Conservation (phyloP, 1,284 basidiomycete genomes). For the Irpex sp. region DNA sequence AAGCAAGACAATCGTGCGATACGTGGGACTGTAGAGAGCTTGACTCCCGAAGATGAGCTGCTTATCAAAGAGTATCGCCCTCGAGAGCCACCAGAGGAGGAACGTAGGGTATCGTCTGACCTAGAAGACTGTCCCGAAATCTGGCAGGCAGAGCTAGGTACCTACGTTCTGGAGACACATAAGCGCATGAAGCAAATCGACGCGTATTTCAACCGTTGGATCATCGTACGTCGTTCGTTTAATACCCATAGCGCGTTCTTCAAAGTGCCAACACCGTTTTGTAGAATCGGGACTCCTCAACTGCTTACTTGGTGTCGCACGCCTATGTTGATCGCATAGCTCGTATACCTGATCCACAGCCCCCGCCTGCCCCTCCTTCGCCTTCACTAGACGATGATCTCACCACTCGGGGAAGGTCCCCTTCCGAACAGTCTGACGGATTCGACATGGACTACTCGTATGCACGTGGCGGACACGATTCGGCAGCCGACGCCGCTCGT, state of each 20-base stretch:
- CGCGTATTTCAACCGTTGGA: constrained; percentile 65
- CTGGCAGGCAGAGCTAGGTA: constrained; percentile 64
- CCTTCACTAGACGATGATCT: constrained; percentile 37
- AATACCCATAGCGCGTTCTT: background rate
- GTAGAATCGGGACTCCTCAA: constrained; percentile 64
- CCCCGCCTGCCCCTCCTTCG: constrained; percentile 30
- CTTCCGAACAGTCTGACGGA: constrained; percentile 18
- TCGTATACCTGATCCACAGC: constrained; percentile 57
- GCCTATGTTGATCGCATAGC: constrained; percentile 63
- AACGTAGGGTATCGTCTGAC: constrained; percentile 59
- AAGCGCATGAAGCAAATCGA: constrained; percentile 68
- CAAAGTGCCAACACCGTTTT: constrained; percentile 1
- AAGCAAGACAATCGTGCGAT: constrained; percentile 35
- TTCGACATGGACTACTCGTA: constrained; percentile 23
- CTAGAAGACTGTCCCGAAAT: constrained; percentile 74
- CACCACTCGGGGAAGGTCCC: constrained; percentile 26
- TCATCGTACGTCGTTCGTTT: constrained; percentile 41
- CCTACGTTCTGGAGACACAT: constrained; percentile 68
- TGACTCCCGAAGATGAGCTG: constrained; percentile 30
- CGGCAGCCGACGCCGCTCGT: constrained; percentile 38
- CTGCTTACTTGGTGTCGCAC: constrained; percentile 58
- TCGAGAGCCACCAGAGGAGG: constrained; percentile 42
- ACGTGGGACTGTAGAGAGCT: constrained; percentile 24
- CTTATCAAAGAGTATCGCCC: constrained; percentile 25
- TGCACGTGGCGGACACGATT: constrained; percentile 20